These are phyloP conservation scores for Garcia nutans DNA, from an alignment of 345 rosid species.

Conservation along the genomic window DNA sequence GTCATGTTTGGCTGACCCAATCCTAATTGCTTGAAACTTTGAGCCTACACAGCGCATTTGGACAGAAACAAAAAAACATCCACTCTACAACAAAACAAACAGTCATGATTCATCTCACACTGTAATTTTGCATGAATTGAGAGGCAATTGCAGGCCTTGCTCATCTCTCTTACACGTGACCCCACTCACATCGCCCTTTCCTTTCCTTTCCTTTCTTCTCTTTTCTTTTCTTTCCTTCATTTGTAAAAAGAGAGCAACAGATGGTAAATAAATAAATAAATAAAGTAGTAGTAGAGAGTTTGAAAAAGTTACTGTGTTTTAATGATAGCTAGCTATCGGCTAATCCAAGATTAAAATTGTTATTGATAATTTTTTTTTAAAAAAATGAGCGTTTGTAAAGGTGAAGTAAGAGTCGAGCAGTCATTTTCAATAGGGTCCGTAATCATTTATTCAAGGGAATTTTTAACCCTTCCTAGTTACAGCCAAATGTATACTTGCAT, in stretches of 20 bases:
- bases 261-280: not conserved
- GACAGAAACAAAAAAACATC: slow-evolving; percentile 58
- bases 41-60: slow-evolving; percentile 48
- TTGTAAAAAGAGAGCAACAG: no score
- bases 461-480: slow-evolving; percentile 15
- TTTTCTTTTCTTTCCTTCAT: not conserved
- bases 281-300: not conserved
- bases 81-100: slow-evolving; percentile 41
- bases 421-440: slow-evolving; percentile 27
- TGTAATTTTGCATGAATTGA: slow-evolving; percentile 42
- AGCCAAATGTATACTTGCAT: slow-evolving; percentile 5
- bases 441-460: slow-evolving; percentile 27
- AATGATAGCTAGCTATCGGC: no score
- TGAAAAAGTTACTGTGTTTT: no score
- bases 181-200: slow-evolving; percentile 43
- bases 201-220: not conserved
- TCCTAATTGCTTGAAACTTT: slow-evolving; percentile 34
- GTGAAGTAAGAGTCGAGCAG: slow-evolving; percentile 27
- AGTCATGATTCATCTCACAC: slow-evolving; percentile 47
- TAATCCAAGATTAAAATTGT: no score
- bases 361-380: no score
- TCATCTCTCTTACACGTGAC: slow-evolving; percentile 43
- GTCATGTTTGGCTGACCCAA: slow-evolving; percentile 29
- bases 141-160: slow-evolving; percentile 29
- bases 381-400: slow-evolving; percentile 25